These are phyloP conservation scores for Aspergillus coremiiformis DNA, from an alignment of 495 filamentous ascomycete species.

Conservation along the genomic window DNA sequence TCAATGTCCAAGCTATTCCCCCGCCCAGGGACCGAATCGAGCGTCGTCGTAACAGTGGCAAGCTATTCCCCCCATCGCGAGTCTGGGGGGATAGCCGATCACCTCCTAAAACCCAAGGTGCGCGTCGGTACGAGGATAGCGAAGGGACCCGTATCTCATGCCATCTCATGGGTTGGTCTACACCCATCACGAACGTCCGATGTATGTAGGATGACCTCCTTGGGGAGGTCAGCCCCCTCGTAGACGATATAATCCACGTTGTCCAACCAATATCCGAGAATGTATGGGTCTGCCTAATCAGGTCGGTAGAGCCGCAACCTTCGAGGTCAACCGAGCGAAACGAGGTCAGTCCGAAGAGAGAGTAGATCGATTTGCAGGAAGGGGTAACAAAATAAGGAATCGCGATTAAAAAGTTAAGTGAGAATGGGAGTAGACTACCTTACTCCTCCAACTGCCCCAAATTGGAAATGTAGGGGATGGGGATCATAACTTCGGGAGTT, in stretches of 20 bases:
- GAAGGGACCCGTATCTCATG: constrained; percentile 5
- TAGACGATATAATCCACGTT: constrained; percentile 38
- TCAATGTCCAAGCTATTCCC: constrained; percentile 12
- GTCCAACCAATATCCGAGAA: constrained; percentile 13
- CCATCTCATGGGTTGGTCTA: constrained; percentile 22
- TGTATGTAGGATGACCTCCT: constrained; percentile 40
- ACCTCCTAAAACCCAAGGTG: constrained; percentile 7
- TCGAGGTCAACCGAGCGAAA: background rate
- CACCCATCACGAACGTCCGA: constrained; percentile 27
- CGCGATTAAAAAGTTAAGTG: background rate
- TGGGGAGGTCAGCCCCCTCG: constrained; percentile 42
- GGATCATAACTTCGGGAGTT: constrained; percentile 14
- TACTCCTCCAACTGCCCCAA: constrained; percentile 12
- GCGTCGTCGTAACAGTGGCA: constrained; percentile 16
- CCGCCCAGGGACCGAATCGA: constrained; percentile 7
- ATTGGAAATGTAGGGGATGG: constrained; percentile 15
- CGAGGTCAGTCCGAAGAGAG: background rate
- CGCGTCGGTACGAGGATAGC: constrained; percentile 7
- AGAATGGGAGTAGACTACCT: constrained; percentile 10
- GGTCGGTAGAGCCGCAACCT: constrained; percentile 6
- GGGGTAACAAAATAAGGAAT: background rate
- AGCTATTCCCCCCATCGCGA: constrained; percentile 21
- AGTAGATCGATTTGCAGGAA: background rate
- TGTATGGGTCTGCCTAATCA: constrained; percentile 11
- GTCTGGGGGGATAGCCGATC: constrained; percentile 6